Evolutionary conservation across 2,329 filamentous ascomycete genomes (phyloP).

Genomic region (Gremmenia infestans): DNA sequence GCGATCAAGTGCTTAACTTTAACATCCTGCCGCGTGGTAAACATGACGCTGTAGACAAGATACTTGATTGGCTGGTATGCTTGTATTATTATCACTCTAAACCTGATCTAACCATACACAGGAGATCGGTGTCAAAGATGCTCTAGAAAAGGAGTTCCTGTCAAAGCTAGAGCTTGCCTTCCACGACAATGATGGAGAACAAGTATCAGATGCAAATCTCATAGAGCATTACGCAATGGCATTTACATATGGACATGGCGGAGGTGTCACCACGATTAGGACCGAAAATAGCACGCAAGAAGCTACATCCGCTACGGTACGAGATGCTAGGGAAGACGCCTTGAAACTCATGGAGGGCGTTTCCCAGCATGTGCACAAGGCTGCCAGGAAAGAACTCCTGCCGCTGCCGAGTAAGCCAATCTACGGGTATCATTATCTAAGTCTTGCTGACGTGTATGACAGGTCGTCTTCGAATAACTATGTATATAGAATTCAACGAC

Average conservation of each 20-base stretch:
- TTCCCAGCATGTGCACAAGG: background rate
- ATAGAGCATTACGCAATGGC: conserved; percentile 24
- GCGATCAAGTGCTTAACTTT: conserved; percentile 10
- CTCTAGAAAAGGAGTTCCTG: conserved; percentile 19
- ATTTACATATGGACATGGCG: conserved; percentile 17
- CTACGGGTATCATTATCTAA: background rate
- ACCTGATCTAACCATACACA: conserved; percentile 7
- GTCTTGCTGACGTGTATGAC: background rate
- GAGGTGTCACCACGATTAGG: background rate
- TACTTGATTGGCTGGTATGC: conserved; percentile 25
- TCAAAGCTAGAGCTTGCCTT: conserved; percentile 24
- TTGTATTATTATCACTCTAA: background rate
- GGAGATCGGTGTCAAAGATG: conserved; percentile 23
- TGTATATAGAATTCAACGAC: conserved; percentile 19
- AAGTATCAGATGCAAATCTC: conserved; percentile 11
- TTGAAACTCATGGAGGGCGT: background rate
- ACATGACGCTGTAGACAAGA: conserved; percentile 19
- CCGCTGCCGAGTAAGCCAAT: conserved; percentile 4
- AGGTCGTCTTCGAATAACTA: conserved; percentile 3
- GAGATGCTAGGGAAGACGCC: conserved; percentile 4
- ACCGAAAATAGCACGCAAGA: background rate
- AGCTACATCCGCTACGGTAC: background rate
- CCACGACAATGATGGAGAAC: conserved; percentile 12
- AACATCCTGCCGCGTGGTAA: conserved; percentile 15
- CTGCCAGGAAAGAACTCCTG: background rate